Conservation (phyloP, 1,139 yeast species). For the Hansenula lynferdii region DNA sequence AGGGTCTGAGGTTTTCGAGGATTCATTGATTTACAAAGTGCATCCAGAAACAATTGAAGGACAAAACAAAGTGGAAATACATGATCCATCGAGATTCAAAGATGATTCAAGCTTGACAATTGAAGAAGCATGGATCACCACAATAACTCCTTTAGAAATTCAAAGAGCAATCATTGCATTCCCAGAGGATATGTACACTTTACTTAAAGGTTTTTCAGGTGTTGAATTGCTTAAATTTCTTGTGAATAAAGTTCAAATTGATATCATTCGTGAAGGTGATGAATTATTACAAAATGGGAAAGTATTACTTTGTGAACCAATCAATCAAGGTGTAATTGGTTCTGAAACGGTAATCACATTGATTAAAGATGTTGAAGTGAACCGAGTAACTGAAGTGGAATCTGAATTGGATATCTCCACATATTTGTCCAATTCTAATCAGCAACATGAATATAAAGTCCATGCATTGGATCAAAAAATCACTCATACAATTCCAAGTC, state of each 20-base stretch:
- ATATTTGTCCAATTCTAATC: constrained; percentile 8
- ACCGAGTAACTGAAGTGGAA: constrained; percentile 5
- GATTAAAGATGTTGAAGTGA: constrained; percentile 31
- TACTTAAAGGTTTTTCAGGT: constrained; percentile 15
- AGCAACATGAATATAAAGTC: constrained; percentile 10
- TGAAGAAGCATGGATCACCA: constrained; percentile 12
- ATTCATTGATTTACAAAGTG: constrained; percentile 14
- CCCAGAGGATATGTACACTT: constrained; percentile 12
- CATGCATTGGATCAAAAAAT: constrained; percentile 8
- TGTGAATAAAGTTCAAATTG: constrained; percentile 6
- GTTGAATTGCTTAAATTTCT: constrained; percentile 8
- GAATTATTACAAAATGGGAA: constrained; percentile 32
- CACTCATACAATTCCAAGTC: constrained; percentile 21
- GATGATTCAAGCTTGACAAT: constrained; percentile 14
- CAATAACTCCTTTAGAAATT: constrained; percentile 10
- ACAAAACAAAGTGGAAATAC: constrained; percentile 5
- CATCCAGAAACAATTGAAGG: constrained; percentile 4
- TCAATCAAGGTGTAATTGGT: constrained; percentile 56
- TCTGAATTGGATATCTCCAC: constrained; percentile 11
- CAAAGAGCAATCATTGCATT: constrained; percentile 16
- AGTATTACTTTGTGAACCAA: constrained; percentile 65
- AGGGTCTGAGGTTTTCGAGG: constrained; percentile 8
- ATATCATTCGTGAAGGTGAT: constrained; percentile 19
- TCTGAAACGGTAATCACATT: constrained; percentile 46
- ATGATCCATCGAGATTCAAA: constrained; percentile 12